Percentiles rank a stretch among this genome's conserved stretches.
Conservation (phyloP, 202 grass and related monocot species). For the Digitaria exilis region DNA sequence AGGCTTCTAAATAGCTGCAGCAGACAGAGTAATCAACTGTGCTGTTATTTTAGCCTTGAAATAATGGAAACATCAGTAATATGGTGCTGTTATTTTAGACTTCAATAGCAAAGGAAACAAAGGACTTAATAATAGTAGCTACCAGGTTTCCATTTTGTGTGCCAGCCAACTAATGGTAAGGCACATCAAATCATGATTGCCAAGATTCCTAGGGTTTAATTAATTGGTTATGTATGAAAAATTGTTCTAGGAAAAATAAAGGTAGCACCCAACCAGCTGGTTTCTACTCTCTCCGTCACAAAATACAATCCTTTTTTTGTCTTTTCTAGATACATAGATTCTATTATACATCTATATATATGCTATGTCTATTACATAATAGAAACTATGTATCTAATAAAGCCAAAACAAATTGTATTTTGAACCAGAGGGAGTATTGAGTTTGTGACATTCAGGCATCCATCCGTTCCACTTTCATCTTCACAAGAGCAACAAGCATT, state of each 20-base stretch:
- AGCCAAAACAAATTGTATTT: no score
- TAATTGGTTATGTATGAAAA: background rate
- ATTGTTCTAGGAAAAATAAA: background rate
- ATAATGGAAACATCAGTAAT: no score
- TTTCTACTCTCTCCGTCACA: no score
- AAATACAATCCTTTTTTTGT: no score
- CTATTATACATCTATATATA: no score
- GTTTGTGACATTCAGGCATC: background rate
- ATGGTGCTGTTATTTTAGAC: background rate
- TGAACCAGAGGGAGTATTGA: no score
- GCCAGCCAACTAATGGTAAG: background rate
- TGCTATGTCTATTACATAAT: no score
- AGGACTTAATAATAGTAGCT: background rate
- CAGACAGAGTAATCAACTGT: slow-evolving; percentile 5
- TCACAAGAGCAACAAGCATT: background rate
- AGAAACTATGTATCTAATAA: no score
- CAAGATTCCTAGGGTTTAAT: background rate
- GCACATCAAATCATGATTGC: background rate
- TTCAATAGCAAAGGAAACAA: background rate
- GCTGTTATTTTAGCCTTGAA: background rate
- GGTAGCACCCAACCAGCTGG: no score
- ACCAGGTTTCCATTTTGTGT: background rate
- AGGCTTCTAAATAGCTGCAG: slow-evolving; percentile 94
- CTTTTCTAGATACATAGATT: no score
- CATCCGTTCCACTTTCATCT: no score